phyloP scores from a whole-genome alignment of 108 stramenopile genomes.

The Craspedostauros australis region DNA sequence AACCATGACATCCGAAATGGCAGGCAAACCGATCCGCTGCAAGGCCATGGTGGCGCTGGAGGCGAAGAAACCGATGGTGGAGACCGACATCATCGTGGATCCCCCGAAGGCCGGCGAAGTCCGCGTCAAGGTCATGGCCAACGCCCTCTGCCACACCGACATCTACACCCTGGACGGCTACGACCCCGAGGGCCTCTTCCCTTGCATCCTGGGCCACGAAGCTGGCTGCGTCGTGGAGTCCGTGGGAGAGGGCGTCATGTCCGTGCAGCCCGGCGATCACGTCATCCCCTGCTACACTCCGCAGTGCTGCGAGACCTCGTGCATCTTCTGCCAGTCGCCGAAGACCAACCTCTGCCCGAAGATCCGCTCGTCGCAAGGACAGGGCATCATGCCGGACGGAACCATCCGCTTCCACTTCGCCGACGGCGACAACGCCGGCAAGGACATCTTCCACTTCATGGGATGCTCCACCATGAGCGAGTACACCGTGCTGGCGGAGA shows the following conservation, averaged over 20 bases:
- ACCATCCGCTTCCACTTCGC: conserved; percentile 36
- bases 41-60: conserved; percentile 60
- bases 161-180: conserved; percentile 64
- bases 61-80: conserved; percentile 42
- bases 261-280: conserved; percentile 74
- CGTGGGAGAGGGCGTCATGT: conserved; percentile 79
- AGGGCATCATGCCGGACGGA: conserved; percentile 78
- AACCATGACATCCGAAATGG: no score
- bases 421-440: conserved; percentile 38
- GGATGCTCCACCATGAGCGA: conserved; percentile 80
- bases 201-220: conserved; percentile 77
- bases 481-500: conserved; percentile 85
- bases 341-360: conserved; percentile 91
- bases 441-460: conserved; percentile 83
- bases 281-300: conserved; percentile 87
- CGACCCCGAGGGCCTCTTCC: conserved; percentile 89
- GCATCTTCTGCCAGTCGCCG: conserved; percentile 82
- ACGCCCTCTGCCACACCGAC: conserved; percentile 77
- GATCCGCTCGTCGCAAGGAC: conserved; percentile 77
- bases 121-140: conserved; percentile 61
- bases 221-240: conserved; percentile 79
- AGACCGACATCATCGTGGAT: conserved; percentile 62
- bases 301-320: conserved; percentile 58
- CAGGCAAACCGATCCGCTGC: conserved; percentile 61
- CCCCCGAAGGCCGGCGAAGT: conserved; percentile 80